A percentile compares a stretch with the other conserved stretches of the same genome.
Evolutionary conservation across 345 rosid genomes (phyloP).

Genomic region (Barbarea vulgaris): DNA sequence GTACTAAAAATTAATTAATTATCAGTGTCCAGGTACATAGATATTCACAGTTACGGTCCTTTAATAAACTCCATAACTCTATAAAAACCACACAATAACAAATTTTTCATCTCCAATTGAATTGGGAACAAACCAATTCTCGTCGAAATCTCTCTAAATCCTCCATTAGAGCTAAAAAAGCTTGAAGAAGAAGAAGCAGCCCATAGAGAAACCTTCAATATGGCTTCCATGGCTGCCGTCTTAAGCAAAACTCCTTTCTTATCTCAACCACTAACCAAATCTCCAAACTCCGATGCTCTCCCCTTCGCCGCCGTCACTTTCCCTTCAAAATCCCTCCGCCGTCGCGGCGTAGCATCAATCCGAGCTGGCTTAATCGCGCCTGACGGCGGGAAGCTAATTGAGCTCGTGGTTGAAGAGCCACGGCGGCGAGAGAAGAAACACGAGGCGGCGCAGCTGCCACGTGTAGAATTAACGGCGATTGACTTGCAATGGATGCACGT

Average conservation of each 20-base stretch:
- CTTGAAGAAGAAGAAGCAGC: slow-evolving; percentile 24
- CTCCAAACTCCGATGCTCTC: slow-evolving; percentile 43
- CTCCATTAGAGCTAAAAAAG: slow-evolving; percentile 1
- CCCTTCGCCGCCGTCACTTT: slow-evolving; percentile 47
- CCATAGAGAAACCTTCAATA: slow-evolving; percentile 17
- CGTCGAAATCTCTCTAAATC: slow-evolving; percentile 6
- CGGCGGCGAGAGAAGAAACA: slow-evolving; percentile 52
- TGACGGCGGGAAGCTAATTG: slow-evolving; percentile 84
- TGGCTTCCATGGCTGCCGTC: slow-evolving; percentile 69
- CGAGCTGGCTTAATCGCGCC: slow-evolving; percentile 75
- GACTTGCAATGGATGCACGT: slow-evolving; percentile 95
- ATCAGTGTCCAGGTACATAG: slow-evolving; percentile 2
- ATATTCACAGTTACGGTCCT: slow-evolving; percentile 9
- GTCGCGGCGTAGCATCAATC: slow-evolving; percentile 17
- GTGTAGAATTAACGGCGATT: slow-evolving; percentile 66
- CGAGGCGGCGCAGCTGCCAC: slow-evolving; percentile 68
- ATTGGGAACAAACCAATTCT: not conserved
- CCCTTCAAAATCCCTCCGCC: slow-evolving; percentile 28
- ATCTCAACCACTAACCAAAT: slow-evolving; percentile 48
- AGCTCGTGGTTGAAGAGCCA: slow-evolving; percentile 66
- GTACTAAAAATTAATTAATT: not conserved
- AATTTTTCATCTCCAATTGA: slow-evolving; percentile 24
- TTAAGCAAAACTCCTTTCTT: slow-evolving; percentile 45
- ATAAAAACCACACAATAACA: slow-evolving; percentile 11
- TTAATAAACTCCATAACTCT: not conserved